These are phyloP conservation scores for Rhizopus stolonifer DNA, from an alignment of 371 early-diverging fungal genomes.

Conservation along the genomic window DNA sequence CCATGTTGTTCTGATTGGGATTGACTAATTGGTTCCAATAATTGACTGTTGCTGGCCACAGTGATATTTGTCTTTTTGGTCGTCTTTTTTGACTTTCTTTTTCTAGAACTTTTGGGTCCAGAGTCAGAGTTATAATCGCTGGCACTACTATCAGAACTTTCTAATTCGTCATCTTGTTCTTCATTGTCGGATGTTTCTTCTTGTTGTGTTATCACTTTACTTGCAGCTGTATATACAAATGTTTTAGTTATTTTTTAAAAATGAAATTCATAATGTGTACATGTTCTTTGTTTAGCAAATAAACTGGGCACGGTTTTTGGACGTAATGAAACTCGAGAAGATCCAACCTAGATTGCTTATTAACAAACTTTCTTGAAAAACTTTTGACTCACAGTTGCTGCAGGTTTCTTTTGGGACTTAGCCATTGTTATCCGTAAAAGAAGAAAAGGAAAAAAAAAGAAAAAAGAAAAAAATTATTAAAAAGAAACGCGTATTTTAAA, in stretches of 20 bases:
- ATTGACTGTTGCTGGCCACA: slow-evolving; percentile 27
- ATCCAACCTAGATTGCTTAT: not conserved
- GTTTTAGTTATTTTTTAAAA: not conserved
- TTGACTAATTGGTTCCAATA: slow-evolving; percentile 31
- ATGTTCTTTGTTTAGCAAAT: slow-evolving; percentile 26
- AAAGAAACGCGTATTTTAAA: not conserved
- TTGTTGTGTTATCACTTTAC: slow-evolving; percentile 6
- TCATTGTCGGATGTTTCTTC: slow-evolving; percentile 17
- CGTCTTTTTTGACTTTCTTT: slow-evolving; percentile 10
- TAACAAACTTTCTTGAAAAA: not conserved
- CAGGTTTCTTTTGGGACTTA: slow-evolving; percentile 1
- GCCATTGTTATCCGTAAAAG: not conserved
- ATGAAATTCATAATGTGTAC: slow-evolving; percentile 4
- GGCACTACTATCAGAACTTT: slow-evolving; percentile 19
- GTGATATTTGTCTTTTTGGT: slow-evolving; percentile 9
- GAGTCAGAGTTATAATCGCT: slow-evolving; percentile 17
- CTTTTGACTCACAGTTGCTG: not conserved
- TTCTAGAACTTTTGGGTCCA: slow-evolving; percentile 2
- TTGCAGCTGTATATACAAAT: slow-evolving; percentile 6
- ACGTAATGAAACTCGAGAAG: slow-evolving; percentile 20
- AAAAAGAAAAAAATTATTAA: too few relatives aligned
- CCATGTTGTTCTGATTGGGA: slow-evolving; percentile 5
- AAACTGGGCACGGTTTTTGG: slow-evolving; percentile 28
- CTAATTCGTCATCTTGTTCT: slow-evolving; percentile 22
- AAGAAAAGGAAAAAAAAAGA: not conserved